A percentile compares a stretch with the other conserved stretches of the same genome.
Conservation (phyloP, 1,284 basidiomycete genomes). For the Pseudozyma sp. region DNA sequence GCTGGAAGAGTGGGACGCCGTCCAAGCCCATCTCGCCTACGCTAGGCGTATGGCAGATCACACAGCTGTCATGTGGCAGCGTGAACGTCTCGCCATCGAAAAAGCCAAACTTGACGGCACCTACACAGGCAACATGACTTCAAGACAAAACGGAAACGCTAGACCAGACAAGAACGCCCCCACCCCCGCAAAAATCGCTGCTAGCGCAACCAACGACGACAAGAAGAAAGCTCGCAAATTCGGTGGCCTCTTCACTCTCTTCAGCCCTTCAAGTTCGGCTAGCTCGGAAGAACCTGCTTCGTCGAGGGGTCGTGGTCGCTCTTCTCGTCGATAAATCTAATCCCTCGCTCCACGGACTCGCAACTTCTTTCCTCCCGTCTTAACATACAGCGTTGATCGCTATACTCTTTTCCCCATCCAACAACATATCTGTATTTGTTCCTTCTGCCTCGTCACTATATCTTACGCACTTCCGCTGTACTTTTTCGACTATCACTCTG, state of each 20-base stretch:
- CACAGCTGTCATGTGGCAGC: conserved; percentile 47
- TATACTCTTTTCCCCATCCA: neutral
- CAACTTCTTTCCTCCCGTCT: neutral
- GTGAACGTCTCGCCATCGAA: conserved; percentile 45
- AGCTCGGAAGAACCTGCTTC: too few relatives aligned
- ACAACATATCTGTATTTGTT: conserved; percentile 6
- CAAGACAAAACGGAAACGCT: conserved; percentile 39
- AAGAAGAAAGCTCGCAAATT: conserved; percentile 17
- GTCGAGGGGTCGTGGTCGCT: neutral
- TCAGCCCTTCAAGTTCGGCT: conserved; percentile 1
- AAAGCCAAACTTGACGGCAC: conserved; percentile 45
- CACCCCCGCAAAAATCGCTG: neutral
- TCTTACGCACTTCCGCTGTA: neutral
- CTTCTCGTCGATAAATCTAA: neutral
- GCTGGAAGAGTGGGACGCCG: conserved; percentile 33
- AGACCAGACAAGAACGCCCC: conserved; percentile 3
- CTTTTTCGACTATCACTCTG: conserved; percentile 4
- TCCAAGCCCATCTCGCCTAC: conserved; percentile 38
- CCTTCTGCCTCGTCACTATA: neutral
- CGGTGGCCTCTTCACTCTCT: conserved; percentile 9
- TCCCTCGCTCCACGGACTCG: neutral
- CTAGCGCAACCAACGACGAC: neutral
- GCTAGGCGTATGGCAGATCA: conserved; percentile 33
- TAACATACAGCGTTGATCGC: neutral
- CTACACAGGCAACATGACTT: conserved; percentile 40